Evolutionary conservation across 768 basidiomycete species (phyloP).

Genomic region (Lactarius hatsudake): DNA sequence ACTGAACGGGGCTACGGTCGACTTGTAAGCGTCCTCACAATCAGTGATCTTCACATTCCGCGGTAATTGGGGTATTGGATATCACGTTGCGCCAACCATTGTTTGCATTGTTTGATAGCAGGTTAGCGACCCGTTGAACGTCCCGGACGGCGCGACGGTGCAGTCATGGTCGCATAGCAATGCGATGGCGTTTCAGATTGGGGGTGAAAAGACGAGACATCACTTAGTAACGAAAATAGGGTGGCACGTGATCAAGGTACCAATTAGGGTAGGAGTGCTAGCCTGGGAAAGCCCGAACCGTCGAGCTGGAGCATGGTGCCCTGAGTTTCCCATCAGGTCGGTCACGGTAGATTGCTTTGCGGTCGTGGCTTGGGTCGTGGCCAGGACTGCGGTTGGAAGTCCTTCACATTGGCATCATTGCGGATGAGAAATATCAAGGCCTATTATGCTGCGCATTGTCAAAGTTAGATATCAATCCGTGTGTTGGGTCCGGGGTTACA

Average conservation of each 20-base stretch:
- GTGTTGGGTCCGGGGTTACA: neutral
- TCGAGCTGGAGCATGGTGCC: neutral
- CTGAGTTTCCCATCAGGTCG: slow-evolving; percentile 4
- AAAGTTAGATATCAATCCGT: neutral
- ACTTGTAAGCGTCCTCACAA: slow-evolving; percentile 1
- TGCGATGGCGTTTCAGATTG: slow-evolving; percentile 16
- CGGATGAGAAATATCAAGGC: neutral
- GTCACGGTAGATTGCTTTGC: neutral
- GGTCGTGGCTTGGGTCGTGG: neutral
- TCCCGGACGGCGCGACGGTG: neutral
- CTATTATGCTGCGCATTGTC: neutral
- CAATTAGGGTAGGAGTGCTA: neutral
- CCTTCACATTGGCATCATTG: neutral
- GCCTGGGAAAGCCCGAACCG: neutral
- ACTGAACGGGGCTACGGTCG: slow-evolving; percentile 3
- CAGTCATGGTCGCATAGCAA: slow-evolving; percentile 21
- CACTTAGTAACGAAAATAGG: neutral
- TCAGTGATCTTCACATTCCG: slow-evolving; percentile 10
- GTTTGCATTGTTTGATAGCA: neutral
- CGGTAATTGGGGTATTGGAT: slow-evolving; percentile 2
- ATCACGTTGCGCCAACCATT: slow-evolving; percentile 13
- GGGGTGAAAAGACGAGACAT: neutral
- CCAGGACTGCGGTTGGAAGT: neutral
- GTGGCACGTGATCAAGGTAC: slow-evolving; percentile 4
- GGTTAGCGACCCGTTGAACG: neutral